Percentiles rank a stretch among this genome's conserved stretches.
Evolutionary conservation across 768 basidiomycete genomes (phyloP).

Genomic region (Tulasnella sp.): DNA sequence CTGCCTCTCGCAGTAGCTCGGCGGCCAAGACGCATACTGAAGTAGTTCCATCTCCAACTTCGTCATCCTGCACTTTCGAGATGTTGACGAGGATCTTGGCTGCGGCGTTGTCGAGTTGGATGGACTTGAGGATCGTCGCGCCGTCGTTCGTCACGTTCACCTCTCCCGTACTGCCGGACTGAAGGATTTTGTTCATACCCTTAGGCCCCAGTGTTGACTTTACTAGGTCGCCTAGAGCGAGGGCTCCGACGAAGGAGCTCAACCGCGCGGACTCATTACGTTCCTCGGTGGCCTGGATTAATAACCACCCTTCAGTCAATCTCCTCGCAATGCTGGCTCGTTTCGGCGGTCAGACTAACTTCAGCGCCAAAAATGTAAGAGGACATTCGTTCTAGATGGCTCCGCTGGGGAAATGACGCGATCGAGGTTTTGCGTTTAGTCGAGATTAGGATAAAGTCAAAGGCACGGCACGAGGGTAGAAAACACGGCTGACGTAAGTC

Average conservation of each 20-base stretch:
- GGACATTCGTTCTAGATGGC: not conserved
- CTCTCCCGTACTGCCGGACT: slow-evolving; percentile 77
- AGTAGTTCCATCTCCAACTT: slow-evolving; percentile 94
- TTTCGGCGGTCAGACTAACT: not conserved
- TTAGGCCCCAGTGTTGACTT: slow-evolving; percentile 98
- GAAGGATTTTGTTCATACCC: slow-evolving; percentile 99
- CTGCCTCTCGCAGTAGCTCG: slow-evolving; percentile 87
- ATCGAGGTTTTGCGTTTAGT: not conserved
- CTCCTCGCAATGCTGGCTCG: not conserved
- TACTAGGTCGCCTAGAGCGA: slow-evolving; percentile 95
- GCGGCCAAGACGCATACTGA: slow-evolving; percentile 84
- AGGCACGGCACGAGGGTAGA: not conserved
- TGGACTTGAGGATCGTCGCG: slow-evolving; percentile 94
- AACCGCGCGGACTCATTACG: slow-evolving; percentile 97
- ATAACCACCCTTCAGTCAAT: slow-evolving; percentile 3
- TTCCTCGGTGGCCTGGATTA: slow-evolving; percentile 40
- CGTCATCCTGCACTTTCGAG: slow-evolving; percentile 99
- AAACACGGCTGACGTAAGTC: not conserved
- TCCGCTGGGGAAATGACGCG: not conserved
- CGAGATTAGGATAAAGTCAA: not conserved
- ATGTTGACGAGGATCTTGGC: slow-evolving; percentile 99
- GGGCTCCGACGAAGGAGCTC: slow-evolving; percentile 93
- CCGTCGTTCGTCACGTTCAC: slow-evolving; percentile 99
- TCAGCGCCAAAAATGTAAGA: slow-evolving; percentile 10
- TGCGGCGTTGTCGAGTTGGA: slow-evolving; percentile 95